Evolutionary conservation across 2,329 filamentous ascomycete genomes (phyloP), one percentile per base, ranked within the genome.

Genomic region (Colletotrichum sidae): DNA sequence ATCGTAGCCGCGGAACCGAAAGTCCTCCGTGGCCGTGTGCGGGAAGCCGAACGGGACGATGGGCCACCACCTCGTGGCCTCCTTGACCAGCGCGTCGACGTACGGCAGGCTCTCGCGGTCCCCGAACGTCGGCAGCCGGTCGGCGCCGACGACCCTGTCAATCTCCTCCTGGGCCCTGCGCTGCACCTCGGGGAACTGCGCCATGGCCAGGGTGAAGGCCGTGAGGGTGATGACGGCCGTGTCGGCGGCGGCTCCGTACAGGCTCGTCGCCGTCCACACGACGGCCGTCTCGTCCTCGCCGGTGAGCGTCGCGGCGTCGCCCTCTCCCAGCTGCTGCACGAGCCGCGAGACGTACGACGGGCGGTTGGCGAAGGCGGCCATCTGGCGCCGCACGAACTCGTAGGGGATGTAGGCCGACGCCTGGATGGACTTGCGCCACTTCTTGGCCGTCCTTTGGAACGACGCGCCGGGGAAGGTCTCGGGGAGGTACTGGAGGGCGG

Each of bases 21-120:
- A 38, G 0, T 58, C 63, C 34, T 68, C 74, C 1, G 74, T 71
- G 1, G 81, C 77, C 2, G 74, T 71, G 60, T 82, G 78, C 0
- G 78, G 73, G 5, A 84, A 74, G 1, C 75, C 72, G 12, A 81
- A 71, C 0, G 78, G 77, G 0, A 72, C 70, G 5, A 77, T 69
- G 5, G 75, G 74, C 53, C 71, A 69, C 74, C 74, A 78, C 11
- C 77, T 63, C 4, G 72, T 52, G 0, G 69, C 63, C 53, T 78
- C 76, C 15, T 77, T 76, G 7, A 76, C 57, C 0, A 77, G 13
- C 2, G 72, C 74, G 6, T 72, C 66, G 13, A 78, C 34, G 17
- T 77, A 78, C 1, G 73, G 74, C 13, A 78, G 68, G 0, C 47
- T 67, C 1, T 72, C 68, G 4, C 71, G 67, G 44, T 78, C 76